Evolutionary conservation across 192 early-diverging fungal genomes (phyloP), one percentile per base, ranked within the genome.

Genomic region (Paraglomus occultum): DNA sequence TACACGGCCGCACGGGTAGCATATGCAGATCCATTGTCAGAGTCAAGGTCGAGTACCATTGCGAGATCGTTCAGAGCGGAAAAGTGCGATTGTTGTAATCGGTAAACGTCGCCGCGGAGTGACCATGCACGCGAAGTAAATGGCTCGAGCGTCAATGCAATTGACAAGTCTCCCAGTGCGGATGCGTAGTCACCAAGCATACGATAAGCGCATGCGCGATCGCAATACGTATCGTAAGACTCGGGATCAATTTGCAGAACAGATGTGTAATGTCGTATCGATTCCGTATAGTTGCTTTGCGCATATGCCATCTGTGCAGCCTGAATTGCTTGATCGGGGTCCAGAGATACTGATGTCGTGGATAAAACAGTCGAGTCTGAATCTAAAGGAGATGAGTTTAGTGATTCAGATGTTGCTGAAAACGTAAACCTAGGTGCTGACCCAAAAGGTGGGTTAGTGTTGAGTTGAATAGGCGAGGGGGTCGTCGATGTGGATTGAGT

Each of bases 241-340:
- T 64, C 20, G 8, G 62, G 62, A 14, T 48, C 20, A 18, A 31
- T 8, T 40, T 64, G 44, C 8, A 64, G 40, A 48, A 64, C 38
- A 45, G 43, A n/a, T 31, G 52, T 22, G 23, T 54, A 55, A 15
- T 39, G 55, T 46, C 9, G 12, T 45, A 54, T 51, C 1, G 66
- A 50, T 54, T 67, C 15, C 38, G 18, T 8, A 67, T 55, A 67
- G 5, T 51, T n/a, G n/a, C n/a, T n/a, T n/a, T n/a, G n/a, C n/a
- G n/a, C n/a, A n/a, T n/a, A n/a, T n/a, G n/a, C n/a, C n/a, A n/a
- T n/a, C n/a, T n/a, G n/a, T n/a, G n/a, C n/a, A n/a, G n/a, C n/a
- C n/a, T n/a, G n/a, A n/a, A n/a, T n/a, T n/a, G n/a, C n/a, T n/a
- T n/a, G n/a, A n/a, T n/a, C n/a, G n/a, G n/a, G n/a, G n/a, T n/a